A percentile compares a stretch with the other conserved stretches of the same genome.
These are phyloP conservation scores for Fomitopsis pinicola DNA, from an alignment of 1,284 basidiomycete species.

Conservation along the genomic window DNA sequence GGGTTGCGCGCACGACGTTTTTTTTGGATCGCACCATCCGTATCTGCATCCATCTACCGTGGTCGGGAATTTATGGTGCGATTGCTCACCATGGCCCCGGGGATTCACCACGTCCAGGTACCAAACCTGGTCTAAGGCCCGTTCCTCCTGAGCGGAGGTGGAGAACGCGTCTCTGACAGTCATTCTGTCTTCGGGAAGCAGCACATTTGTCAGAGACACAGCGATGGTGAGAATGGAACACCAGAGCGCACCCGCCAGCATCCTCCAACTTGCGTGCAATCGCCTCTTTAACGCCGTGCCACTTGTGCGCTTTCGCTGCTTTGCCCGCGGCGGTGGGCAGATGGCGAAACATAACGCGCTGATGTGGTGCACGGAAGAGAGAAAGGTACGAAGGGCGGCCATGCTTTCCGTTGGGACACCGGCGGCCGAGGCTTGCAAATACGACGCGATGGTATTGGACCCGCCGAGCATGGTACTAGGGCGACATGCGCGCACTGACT, in stretches of 20 bases:
- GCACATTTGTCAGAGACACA: background rate
- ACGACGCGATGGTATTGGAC: background rate
- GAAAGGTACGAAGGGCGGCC: background rate
- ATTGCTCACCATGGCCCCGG: too few relatives aligned
- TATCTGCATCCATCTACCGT: too few relatives aligned
- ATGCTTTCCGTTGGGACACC: background rate
- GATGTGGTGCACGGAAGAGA: background rate
- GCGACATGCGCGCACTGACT: background rate
- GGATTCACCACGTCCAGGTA: background rate
- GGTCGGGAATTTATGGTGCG: too few relatives aligned
- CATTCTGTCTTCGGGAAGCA: background rate
- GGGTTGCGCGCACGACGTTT: background rate
- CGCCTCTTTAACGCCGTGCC: background rate
- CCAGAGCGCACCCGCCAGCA: background rate
- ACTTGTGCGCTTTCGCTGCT: background rate
- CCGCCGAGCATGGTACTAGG: background rate
- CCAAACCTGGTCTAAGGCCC: background rate
- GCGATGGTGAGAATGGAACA: background rate
- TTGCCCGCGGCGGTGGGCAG: background rate
- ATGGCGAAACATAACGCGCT: background rate
- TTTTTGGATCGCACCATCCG: too few relatives aligned
- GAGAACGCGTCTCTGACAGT: background rate
- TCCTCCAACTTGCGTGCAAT: background rate
- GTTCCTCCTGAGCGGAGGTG: background rate
- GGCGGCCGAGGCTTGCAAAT: background rate